Evolutionary conservation across 352 stramenopile species (phyloP).

Genomic region (Phytopythium oedochilum): DNA sequence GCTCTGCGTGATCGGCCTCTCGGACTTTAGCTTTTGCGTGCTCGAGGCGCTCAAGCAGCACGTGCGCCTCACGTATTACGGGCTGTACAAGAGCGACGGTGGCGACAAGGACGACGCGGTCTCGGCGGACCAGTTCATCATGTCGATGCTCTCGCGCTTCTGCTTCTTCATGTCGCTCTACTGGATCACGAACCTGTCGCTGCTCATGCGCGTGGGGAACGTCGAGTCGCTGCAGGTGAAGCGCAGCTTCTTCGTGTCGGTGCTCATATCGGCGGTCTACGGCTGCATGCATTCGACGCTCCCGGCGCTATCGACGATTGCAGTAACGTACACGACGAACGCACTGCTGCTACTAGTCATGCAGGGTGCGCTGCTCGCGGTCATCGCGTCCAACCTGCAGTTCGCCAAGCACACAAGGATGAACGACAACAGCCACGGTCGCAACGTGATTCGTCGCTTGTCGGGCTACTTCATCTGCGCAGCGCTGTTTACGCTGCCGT

Average conservation of each 20-base stretch:
- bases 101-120: background rate
- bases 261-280: slow-evolving; percentile 41
- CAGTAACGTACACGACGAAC: slow-evolving; percentile 38
- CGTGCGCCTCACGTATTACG: slow-evolving; percentile 37
- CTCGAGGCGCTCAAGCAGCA: slow-evolving; percentile 49
- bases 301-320: slow-evolving; percentile 9
- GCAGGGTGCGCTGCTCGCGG: slow-evolving; percentile 32
- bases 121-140: slow-evolving; percentile 11
- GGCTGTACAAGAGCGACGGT: slow-evolving; percentile 19
- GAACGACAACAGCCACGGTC: slow-evolving; percentile 44
- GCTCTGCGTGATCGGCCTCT: slow-evolving; percentile 58
- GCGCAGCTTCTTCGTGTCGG: slow-evolving; percentile 42
- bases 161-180: slow-evolving; percentile 76
- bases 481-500: slow-evolving; percentile 46
- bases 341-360: slow-evolving; percentile 35
- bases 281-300: slow-evolving; percentile 48
- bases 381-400: slow-evolving; percentile 47
- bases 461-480: slow-evolving; percentile 52
- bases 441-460: slow-evolving; percentile 51
- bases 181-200: slow-evolving; percentile 64
- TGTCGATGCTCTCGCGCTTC: slow-evolving; percentile 47
- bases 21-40: slow-evolving; percentile 42
- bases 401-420: slow-evolving; percentile 43
- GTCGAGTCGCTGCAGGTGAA: slow-evolving; percentile 48
- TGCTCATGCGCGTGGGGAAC: slow-evolving; percentile 59